These are phyloP conservation scores for Erythrophleum fordii DNA, from an alignment of 306 rosid genomes.

Conservation along the genomic window DNA sequence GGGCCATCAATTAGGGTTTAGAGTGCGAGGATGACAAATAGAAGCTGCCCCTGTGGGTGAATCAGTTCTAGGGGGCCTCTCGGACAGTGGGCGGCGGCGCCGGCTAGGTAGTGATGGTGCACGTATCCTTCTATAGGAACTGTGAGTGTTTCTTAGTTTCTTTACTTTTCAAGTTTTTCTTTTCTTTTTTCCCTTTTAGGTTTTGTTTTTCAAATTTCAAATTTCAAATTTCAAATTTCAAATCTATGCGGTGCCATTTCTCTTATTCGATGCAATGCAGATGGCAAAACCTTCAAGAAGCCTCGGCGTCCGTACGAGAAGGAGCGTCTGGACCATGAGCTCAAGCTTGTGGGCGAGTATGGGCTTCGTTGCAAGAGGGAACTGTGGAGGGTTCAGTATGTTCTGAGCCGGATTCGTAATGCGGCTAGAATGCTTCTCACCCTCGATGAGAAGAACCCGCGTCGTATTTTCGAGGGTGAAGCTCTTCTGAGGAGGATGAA, in stretches of 20 bases:
- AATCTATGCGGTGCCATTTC: not conserved
- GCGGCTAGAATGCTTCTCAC: constrained; percentile 56
- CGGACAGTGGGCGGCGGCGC: not conserved
- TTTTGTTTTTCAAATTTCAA: too few relatives aligned
- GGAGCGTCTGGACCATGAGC: constrained; percentile 56
- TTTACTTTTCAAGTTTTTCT: not conserved
- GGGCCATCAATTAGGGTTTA: not conserved
- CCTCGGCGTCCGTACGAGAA: constrained; percentile 59
- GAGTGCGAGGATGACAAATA: not conserved
- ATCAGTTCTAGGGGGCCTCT: not conserved
- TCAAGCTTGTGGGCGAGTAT: constrained; percentile 55
- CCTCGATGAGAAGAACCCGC: constrained; percentile 54
- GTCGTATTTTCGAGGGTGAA: constrained; percentile 52
- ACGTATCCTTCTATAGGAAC: constrained; percentile 41
- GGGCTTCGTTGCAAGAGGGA: constrained; percentile 59
- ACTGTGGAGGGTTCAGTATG: constrained; percentile 57
- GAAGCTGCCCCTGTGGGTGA: not conserved
- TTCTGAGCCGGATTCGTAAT: constrained; percentile 50
- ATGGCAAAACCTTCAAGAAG: constrained; percentile 60
- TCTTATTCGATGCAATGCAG: not conserved
- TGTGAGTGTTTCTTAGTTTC: constrained; percentile 10
- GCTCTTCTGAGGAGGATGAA: constrained; percentile 58
- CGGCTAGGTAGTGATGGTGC: constrained; percentile 33
- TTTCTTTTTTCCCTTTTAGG: not conserved
- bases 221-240: not conserved